A percentile compares a stretch with the other conserved stretches of the same genome.
Conservation (phyloP, 176 grass and related monocot species). For the Dendrocalamus sinicus region DNA sequence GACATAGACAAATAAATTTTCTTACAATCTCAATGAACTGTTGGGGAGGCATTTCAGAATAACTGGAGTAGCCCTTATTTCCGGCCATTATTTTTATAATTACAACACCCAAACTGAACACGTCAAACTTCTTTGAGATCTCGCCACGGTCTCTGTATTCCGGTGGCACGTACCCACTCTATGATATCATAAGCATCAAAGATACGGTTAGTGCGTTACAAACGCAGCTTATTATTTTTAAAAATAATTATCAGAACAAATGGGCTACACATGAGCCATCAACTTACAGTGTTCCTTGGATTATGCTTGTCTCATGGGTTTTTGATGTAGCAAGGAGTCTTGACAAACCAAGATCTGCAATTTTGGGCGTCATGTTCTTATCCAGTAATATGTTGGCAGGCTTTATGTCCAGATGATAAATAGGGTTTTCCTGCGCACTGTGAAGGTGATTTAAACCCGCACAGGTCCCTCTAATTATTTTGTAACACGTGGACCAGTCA, state of each 20-base stretch:
- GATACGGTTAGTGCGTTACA: too few species aligned
- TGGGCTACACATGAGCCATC: too few species aligned
- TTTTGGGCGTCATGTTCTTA: background rate
- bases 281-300: background rate
- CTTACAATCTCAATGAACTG: background rate
- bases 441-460: slow-evolving; percentile 19
- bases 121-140: background rate
- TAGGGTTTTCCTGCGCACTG: background rate
- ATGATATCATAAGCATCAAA: background rate
- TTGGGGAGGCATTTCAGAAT: background rate
- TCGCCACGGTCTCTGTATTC: background rate
- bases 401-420: slow-evolving; percentile 9
- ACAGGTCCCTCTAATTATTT: background rate
- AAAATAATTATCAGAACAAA: too few species aligned
- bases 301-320: background rate
- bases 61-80: background rate
- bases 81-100: background rate
- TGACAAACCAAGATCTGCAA: slow-evolving; percentile 12
- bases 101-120: slow-evolving; percentile 7
- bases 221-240: too few species aligned
- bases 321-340: background rate
- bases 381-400: slow-evolving; percentile 14
- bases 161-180: slow-evolving; percentile 19
- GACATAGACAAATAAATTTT: background rate
- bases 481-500: background rate